Base-by-base conservation (phyloP, 2,329 filamentous ascomycete genomes). In the Venturia effusa region DNA sequence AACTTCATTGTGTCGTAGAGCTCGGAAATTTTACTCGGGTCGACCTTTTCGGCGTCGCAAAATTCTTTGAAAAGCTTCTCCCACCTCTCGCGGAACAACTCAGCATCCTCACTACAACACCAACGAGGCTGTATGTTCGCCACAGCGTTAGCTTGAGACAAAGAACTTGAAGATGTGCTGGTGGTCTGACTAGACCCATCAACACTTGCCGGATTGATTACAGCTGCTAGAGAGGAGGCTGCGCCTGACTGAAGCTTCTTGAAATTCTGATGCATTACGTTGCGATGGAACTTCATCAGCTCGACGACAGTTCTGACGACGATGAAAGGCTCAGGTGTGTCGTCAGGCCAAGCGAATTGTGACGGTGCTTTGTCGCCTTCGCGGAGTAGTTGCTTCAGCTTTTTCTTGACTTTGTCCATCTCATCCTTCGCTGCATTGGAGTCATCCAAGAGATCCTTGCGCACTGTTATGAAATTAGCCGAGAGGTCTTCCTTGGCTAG, bases 1-100 rank as follows among this genome's bases (percentile, higher is more conserved):
- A 97, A 99, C 75, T 99, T 99, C 94, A 99, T 97, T 24, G 93
- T 97, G 74, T 99, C 94, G 74, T 99, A 99, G 2, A 99, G 83
- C 77, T 99, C 94, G 5, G 92, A 97, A 67, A 99, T 93, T 79
- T 99, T 99, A 80, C 92, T 96, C 22, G 95, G 95, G 74, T 99
- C 94, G 22, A 97, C 92, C 79, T 99, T 99, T 71, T 99, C 94
- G 1, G 90, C 88, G 74, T 99, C 95, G 68, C 89, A 94, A 71
- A 99, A 99, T 73, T 99, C 94, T 59, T 88, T 85, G 76, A 99
- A 99, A 1, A 99, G 83, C 78, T 99, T 99, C 77, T 97, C 94
- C 94, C 94, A 99, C 37, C 94, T 85, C 74, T 99, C 94, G 68
- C 89, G 90, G 80, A 99, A 99, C 1, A 99, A 81, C 68, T 95